Base-by-base conservation (phyloP, 2,329 filamentous ascomycete genomes). In the Ceratocystis eucalypticola region DNA sequence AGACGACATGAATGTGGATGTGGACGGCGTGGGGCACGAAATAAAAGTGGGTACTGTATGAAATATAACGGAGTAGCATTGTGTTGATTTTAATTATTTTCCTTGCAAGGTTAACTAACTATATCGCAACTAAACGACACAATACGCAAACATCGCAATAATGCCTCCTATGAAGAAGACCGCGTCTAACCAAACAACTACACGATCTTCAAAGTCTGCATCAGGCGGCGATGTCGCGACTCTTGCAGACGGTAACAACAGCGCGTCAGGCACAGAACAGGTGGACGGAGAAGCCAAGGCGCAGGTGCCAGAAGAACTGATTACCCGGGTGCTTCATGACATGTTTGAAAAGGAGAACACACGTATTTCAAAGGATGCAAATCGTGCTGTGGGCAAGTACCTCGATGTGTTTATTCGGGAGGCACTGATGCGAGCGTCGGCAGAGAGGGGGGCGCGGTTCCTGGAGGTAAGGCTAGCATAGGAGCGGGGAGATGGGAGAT, bases 401-500 rank as follows among this genome's bases (percentile, higher is more conserved):
- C 82, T 96, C 75, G 91, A 96, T 75, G 84, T 93, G 0, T 97
- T 96, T 76, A 88, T 96, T 65, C 82, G 88, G 69, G 93, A 97
- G 77, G 90, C 91, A 0, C 85, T 97, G 73, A 90, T 91, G 17
- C 78, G 93, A 72, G 86, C 89, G 48, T 84, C 86, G 8, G 84
- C 85, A 67, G 88, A 90, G 78, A 86, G 87, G 73, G 79, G 79
- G 41, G 80, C 84, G 67, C 85, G 83, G 3, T 91, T 92, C 72
- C 74, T 93, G 45, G 89, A 94, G 83, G 87, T 91, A 70, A 75
- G 82, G 22, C 48, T 53, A 8, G 30, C 55, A 41, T 62, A 25
- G 20, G 30, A 62, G 61, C 12, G 15, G 28, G 17, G 41, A 33
- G 22, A 30, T 25, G 7, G 5, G 41, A n/a, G 33, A 7, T 33